phyloP scores from a whole-genome alignment of 2,329 filamentous ascomycete genomes.

The Epichloe typhina region DNA sequence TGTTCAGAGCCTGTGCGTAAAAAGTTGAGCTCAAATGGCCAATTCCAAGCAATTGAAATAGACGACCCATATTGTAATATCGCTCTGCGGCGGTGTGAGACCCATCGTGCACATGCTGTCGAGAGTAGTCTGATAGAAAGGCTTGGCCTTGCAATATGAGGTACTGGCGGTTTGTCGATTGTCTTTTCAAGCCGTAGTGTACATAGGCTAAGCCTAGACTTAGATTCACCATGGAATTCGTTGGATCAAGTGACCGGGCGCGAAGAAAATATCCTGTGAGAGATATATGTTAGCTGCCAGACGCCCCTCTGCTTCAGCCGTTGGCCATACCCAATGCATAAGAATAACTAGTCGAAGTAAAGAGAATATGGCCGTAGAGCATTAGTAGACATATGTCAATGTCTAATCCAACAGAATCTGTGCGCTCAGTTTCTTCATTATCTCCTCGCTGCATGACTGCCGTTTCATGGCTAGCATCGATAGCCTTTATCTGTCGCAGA shows the following conservation, averaged over 20 bases:
- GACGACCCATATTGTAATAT: constrained; percentile 25
- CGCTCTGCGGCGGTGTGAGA: constrained; percentile 15
- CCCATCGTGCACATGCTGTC: constrained; percentile 6
- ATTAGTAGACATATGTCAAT: constrained; percentile 74
- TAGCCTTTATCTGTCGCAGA: constrained; percentile 77
- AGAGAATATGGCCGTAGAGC: constrained; percentile 82
- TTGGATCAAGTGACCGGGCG: constrained; percentile 58
- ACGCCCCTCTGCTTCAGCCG: not conserved
- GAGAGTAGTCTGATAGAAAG: constrained; percentile 46
- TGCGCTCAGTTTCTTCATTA: constrained; percentile 7
- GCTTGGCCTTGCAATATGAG: constrained; percentile 72
- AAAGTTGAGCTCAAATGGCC: constrained; percentile 50
- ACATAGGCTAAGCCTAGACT: constrained; percentile 75
- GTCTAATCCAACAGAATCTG: constrained; percentile 11
- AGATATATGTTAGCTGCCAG: constrained; percentile 1
- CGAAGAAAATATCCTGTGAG: constrained; percentile 65
- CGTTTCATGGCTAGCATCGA: constrained; percentile 52
- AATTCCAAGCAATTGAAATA: constrained; percentile 25
- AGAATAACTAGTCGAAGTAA: constrained; percentile 68
- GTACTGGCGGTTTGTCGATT: constrained; percentile 81
- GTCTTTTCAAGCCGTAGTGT: constrained; percentile 78
- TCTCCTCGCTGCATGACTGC: constrained; percentile 17
- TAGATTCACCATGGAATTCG: constrained; percentile 67
- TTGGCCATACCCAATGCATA: constrained; percentile 53
- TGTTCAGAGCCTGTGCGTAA: constrained; percentile 38